phyloP scores from a whole-genome alignment of 768 basidiomycete species.

The Candolleomyces eurysporus region DNA sequence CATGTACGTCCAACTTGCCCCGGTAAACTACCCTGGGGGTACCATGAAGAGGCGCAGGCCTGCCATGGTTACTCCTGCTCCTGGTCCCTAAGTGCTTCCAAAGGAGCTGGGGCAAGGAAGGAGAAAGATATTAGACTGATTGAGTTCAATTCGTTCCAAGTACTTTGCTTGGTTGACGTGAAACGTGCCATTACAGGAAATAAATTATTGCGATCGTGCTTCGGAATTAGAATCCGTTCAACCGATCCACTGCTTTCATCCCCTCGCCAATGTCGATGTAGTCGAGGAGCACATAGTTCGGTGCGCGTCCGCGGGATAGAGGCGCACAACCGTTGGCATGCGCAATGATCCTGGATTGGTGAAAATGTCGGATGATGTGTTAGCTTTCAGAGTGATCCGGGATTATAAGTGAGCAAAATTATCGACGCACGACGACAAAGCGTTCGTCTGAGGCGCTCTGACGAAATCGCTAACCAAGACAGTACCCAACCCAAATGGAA shows the following conservation, averaged over 20 bases:
- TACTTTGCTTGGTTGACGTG: no score
- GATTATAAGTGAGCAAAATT: no score
- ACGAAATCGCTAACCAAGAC: constrained; percentile 28
- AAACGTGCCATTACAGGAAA: no score
- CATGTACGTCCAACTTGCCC: no score
- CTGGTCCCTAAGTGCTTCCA: no score
- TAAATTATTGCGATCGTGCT: no score
- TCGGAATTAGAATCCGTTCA: constrained; percentile 34
- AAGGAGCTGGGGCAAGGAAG: no score
- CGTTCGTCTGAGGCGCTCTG: constrained; percentile 26
- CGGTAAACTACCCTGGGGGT: no score
- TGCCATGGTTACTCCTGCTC: no score
- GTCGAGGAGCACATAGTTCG: constrained; percentile 50
- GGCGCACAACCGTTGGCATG: constrained; percentile 42
- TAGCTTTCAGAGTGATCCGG: not conserved
- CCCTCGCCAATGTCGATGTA: constrained; percentile 44
- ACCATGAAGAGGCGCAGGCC: no score
- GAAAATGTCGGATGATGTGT: not conserved
- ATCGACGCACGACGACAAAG: constrained; percentile 21
- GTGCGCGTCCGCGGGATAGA: constrained; percentile 35
- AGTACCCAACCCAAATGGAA: constrained; percentile 16
- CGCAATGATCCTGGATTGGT: constrained; percentile 27
- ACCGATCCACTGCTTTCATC: constrained; percentile 32
- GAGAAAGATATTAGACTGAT: no score
- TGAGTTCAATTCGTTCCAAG: no score